Evolutionary conservation across 768 basidiomycete species (phyloP).

Genomic region (Chiua virens): DNA sequence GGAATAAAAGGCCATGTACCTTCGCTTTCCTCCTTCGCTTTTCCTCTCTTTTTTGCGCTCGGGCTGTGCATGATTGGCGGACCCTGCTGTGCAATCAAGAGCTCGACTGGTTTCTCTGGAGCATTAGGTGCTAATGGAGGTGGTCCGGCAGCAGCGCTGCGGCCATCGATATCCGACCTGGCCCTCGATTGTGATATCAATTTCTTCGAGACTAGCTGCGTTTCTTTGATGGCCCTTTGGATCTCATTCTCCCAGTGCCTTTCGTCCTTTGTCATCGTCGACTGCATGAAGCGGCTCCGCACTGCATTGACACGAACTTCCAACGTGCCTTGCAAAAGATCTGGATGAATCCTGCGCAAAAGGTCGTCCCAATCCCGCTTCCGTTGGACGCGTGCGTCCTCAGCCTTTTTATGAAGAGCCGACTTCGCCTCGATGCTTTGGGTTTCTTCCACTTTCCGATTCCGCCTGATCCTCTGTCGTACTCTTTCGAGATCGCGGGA

Average conservation of each 20-base stretch:
- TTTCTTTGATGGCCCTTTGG: slow-evolving; percentile 52
- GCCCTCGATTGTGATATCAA: slow-evolving; percentile 37
- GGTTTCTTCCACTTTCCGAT: slow-evolving; percentile 27
- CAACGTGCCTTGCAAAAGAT: slow-evolving; percentile 46
- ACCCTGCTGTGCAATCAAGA: slow-evolving; percentile 52
- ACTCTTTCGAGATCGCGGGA: slow-evolving; percentile 45
- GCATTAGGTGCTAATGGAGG: slow-evolving; percentile 43
- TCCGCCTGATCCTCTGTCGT: slow-evolving; percentile 34
- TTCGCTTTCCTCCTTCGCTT: slow-evolving; percentile 29
- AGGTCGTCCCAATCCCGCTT: slow-evolving; percentile 68
- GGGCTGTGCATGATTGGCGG: slow-evolving; percentile 35
- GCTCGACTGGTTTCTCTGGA: slow-evolving; percentile 51
- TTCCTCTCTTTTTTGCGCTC: slow-evolving; percentile 38
- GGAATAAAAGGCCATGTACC: slow-evolving; percentile 21
- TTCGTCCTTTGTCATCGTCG: slow-evolving; percentile 47
- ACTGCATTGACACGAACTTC: slow-evolving; percentile 55
- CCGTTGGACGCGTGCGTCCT: slow-evolving; percentile 56
- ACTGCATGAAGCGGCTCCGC: slow-evolving; percentile 57
- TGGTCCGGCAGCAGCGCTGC: slow-evolving; percentile 21
- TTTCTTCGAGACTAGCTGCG: slow-evolving; percentile 48
- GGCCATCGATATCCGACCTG: background rate
- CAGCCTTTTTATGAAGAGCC: slow-evolving; percentile 60
- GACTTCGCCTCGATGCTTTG: slow-evolving; percentile 48
- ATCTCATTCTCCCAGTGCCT: slow-evolving; percentile 68
- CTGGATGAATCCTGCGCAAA: slow-evolving; percentile 54